These are phyloP conservation scores for Penicillium sp. DNA, from an alignment of 2,329 filamentous ascomycete genomes.

Conservation along the genomic window DNA sequence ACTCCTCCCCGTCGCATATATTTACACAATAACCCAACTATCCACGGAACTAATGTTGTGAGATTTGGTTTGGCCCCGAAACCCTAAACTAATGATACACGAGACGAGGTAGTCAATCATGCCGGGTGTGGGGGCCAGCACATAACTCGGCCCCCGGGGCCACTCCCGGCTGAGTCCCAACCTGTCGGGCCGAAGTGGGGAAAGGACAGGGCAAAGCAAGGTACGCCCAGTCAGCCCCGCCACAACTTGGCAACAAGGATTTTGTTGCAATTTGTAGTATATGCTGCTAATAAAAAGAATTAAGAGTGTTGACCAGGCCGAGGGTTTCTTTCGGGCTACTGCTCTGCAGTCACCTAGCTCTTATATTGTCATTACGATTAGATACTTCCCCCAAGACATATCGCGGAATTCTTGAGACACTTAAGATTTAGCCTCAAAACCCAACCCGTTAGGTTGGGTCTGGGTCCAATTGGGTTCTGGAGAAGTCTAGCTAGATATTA, in stretches of 20 bases:
- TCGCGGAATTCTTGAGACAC: conserved; percentile 37
- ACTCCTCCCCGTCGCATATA: background rate
- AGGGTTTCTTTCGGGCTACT: conserved; percentile 34
- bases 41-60: background rate
- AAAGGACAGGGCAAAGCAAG: conserved; percentile 2
- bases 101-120: too few species aligned
- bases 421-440: too few species aligned
- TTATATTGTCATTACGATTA: conserved; percentile 24
- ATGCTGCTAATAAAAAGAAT: background rate
- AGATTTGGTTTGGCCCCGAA: too few species aligned
- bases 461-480: too few species aligned
- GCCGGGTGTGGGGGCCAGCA: too few species aligned
- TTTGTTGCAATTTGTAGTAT: background rate
- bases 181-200: background rate
- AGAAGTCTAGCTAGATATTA: too few species aligned
- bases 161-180: too few species aligned
- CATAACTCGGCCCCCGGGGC: too few species aligned
- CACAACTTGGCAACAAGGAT: background rate
- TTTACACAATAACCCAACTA: background rate
- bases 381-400: conserved; percentile 32
- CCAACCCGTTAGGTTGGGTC: too few species aligned
- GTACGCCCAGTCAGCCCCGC: background rate
- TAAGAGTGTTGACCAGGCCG: conserved; percentile 16
- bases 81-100: too few species aligned
- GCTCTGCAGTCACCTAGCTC: conserved; percentile 30